Evolutionary conservation across 805 yeast species (phyloP).

Genomic region (Kockiozyma suomiensis): DNA sequence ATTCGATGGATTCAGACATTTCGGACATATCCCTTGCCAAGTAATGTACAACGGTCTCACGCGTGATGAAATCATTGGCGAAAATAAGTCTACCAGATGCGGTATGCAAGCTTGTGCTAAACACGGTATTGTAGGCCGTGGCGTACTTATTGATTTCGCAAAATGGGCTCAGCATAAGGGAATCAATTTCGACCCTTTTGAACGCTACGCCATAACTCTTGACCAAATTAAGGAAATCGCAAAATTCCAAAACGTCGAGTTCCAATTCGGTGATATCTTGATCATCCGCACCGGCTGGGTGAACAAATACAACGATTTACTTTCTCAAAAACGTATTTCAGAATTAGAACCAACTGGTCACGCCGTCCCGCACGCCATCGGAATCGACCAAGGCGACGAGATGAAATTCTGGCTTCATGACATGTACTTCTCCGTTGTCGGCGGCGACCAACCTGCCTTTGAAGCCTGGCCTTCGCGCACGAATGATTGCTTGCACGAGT

Average conservation of each 20-base stretch:
- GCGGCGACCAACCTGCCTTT: constrained; percentile 39
- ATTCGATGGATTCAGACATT: constrained; percentile 42
- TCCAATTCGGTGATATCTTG: constrained; percentile 42
- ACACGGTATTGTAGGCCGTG: constrained; percentile 43
- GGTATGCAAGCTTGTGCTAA: constrained; percentile 34
- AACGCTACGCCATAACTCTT: constrained; percentile 36
- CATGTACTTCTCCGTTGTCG: constrained; percentile 40
- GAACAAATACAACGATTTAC: constrained; percentile 36
- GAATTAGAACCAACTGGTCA: constrained; percentile 18
- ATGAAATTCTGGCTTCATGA: constrained; percentile 39
- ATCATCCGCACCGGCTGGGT: constrained; percentile 42
- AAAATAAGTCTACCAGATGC: constrained; percentile 22
- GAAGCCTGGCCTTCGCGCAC: constrained; percentile 38
- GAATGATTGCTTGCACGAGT: constrained; percentile 31
- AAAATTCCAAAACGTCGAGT: constrained; percentile 35
- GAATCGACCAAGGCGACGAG: constrained; percentile 40
- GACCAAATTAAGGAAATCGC: constrained; percentile 37
- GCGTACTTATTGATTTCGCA: constrained; percentile 43
- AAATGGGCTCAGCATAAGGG: constrained; percentile 40
- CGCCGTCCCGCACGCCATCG: constrained; percentile 33
- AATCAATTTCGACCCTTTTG: constrained; percentile 38
- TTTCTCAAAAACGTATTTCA: constrained; percentile 18
- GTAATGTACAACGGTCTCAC: constrained; percentile 36
- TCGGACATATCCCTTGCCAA: constrained; percentile 36
- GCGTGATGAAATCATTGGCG: constrained; percentile 34